Percentiles rank a stretch among this genome's conserved stretches.
Evolutionary conservation across 2,329 filamentous ascomycete genomes (phyloP).

Genomic region (Claviceps capensis): DNA sequence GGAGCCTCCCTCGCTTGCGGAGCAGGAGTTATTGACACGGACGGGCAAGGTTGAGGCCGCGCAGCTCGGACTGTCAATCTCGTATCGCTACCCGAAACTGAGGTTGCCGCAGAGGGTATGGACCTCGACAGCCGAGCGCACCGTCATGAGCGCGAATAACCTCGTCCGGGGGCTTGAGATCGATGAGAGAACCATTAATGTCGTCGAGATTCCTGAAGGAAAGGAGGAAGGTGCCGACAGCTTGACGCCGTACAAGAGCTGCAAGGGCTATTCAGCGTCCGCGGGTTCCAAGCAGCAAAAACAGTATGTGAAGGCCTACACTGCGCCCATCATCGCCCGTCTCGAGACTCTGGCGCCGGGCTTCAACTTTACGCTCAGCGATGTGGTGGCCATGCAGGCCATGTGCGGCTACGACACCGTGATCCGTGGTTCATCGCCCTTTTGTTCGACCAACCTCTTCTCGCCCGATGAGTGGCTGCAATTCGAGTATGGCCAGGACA

Average conservation of each 20-base stretch:
- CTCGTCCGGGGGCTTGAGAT: slow-evolving; percentile 43
- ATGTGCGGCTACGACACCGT: slow-evolving; percentile 54
- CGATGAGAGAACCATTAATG: slow-evolving; percentile 37
- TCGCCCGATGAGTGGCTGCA: slow-evolving; percentile 49
- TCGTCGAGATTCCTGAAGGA: slow-evolving; percentile 42
- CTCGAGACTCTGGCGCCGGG: slow-evolving; percentile 35
- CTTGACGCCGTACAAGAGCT: slow-evolving; percentile 51
- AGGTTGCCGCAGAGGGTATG: slow-evolving; percentile 41
- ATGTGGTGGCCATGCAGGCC: slow-evolving; percentile 53
- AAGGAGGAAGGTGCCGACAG: slow-evolving; percentile 43
- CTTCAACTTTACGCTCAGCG: slow-evolving; percentile 50
- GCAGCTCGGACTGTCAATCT: slow-evolving; percentile 45
- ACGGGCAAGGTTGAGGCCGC: slow-evolving; percentile 47
- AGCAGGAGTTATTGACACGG: slow-evolving; percentile 45
- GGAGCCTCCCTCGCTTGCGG: slow-evolving; percentile 41
- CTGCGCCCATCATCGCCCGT: slow-evolving; percentile 44
- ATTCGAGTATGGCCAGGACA: slow-evolving; percentile 51
- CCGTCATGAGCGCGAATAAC: slow-evolving; percentile 41
- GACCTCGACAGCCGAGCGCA: slow-evolving; percentile 50
- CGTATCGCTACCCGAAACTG: slow-evolving; percentile 37
- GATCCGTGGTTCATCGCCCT: slow-evolving; percentile 45
- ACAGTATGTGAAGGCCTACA: slow-evolving; percentile 40
- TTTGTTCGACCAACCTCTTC: slow-evolving; percentile 47
- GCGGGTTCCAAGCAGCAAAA: slow-evolving; percentile 40
- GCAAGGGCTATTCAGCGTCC: slow-evolving; percentile 46